Evolutionary conservation across 768 basidiomycete species (phyloP), one percentile per base, ranked within the genome.

Genomic region (Russula earlei): DNA sequence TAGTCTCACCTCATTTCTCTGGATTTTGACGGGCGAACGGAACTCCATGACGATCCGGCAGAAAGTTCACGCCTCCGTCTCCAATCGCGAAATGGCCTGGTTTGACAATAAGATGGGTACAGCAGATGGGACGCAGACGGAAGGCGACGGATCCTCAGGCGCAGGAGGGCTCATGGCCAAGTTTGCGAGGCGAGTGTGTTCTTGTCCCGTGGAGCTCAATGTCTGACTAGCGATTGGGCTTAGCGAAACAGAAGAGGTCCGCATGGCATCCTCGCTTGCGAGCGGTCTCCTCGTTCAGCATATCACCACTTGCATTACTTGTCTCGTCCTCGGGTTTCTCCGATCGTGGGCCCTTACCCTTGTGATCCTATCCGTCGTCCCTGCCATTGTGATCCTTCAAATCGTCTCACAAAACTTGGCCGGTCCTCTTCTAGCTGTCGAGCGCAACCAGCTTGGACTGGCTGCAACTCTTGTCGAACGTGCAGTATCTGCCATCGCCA

Each of bases 231-330:
- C 44, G 5, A 41, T 42, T 44, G 33, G 47, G 15, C 54, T 5
- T 64, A 98, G 93, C 61, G 95, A 97, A 70, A 96, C 94, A 7
- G 92, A 97, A 69, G 90, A 96, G 60, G 87, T 96, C 42, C 84
- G 95, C 40, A 75, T 83, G 57, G 94, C 91, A 1, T 81, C 85
- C 14, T 89, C 91, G 2, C 77, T 91, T 37, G 85, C 85, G 14
- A 75, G 85, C 24, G 93, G 92, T 24, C 78, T 82, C 61, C 67
- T 89, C 56, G 65, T 97, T 42, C 91, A 94, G 68, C 82, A 92
- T 70, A 69, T 91, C 50, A 84, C 83, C 2, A 93, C 92, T 1
- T 81, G 82, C 61, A 49, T 93, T 49, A 79, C 88, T 29, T 85
- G 85, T 65, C 82, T 97, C 61, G 67, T 82, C 49, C 84, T 99